Evolutionary conservation across 768 basidiomycete genomes (phyloP), one percentile per base, ranked within the genome.

Genomic region (Paxillus rubicundulus): DNA sequence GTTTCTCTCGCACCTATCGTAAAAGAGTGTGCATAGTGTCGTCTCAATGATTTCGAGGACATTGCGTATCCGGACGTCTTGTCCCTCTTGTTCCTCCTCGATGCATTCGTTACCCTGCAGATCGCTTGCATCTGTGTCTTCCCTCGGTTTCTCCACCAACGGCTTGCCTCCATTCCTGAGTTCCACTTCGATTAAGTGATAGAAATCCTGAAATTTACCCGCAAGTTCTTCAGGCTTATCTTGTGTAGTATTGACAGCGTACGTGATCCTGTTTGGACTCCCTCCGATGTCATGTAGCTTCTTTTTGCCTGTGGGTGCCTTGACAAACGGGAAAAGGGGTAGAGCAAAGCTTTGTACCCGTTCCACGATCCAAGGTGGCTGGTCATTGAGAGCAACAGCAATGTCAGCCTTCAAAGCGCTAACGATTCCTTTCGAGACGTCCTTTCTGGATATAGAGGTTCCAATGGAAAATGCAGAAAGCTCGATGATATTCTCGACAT

Each of bases 41-140:
- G 78, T 74, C 67, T 98, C 96, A 7, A 95, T 81, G 7, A 72
- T 71, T 38, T 92, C 91, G 57, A 94, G 75, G 18, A 87, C 73
- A 30, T 80, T 79, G 21, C 77, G 77, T 45, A 87, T 77, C 53
- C 70, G 75, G 2, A 69, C 70, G 41, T 81, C 81, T 30, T 24
- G 24, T 24, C 73, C 54, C 4, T 44, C 52, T 37, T 69, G 69
- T 20, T 64, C 67, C 28, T 68, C 68, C 45, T 65, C 65, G 42
- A 53, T 44, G 33, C 44, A 36, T 9, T 53, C 52, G 44, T 55
- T 28, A 39, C 58, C 59, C 40, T 57, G 58, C 47, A 58, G 61
- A 28, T 42, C 54, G 49, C 58, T 50, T 49, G 24, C 24, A 24
- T 52, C 42, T n/a, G 34, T 8, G 13, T 43, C 54, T 2, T 37